phyloP scores from a whole-genome alignment of 2,329 filamentous ascomycete species.

The Coniochaeta sp. region DNA sequence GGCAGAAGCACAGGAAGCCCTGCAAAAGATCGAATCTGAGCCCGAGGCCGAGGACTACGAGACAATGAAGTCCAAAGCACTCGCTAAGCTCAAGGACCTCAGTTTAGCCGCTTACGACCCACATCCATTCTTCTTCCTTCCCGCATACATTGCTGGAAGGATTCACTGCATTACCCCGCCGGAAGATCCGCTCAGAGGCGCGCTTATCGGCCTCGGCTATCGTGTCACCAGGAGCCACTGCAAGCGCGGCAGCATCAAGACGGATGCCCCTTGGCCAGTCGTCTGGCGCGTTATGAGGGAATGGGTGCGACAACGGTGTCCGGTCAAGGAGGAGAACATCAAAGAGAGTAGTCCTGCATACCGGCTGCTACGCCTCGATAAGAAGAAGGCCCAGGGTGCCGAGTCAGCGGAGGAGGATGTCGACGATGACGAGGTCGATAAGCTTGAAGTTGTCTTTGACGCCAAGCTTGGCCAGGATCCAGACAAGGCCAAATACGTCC shows the following conservation, averaged over 20 bases:
- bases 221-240: conserved; percentile 80
- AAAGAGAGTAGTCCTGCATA: conserved; percentile 65
- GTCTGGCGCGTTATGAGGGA: conserved; percentile 93
- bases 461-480: conserved; percentile 67
- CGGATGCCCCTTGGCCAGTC: conserved; percentile 81
- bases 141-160: conserved; percentile 65
- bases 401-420: conserved; percentile 23
- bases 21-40: not conserved
- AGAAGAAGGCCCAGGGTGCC: conserved; percentile 25
- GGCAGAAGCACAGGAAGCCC: conserved; percentile 16
- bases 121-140: conserved; percentile 81
- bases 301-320: conserved; percentile 76
- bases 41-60: conserved; percentile 24
- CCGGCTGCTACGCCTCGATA: conserved; percentile 51
- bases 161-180: conserved; percentile 74
- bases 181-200: conserved; percentile 74
- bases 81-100: conserved; percentile 20
- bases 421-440: conserved; percentile 16
- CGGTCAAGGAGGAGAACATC: conserved; percentile 66
- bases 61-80: conserved; percentile 25
- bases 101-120: conserved; percentile 61
- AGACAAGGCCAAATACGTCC: conserved; percentile 61
- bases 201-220: conserved; percentile 74
- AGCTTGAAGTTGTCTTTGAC: conserved; percentile 57
- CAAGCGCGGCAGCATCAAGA: conserved; percentile 84